phyloP scores from a whole-genome alignment of 768 basidiomycete genomes.

The Leccinum fibrillosum region DNA sequence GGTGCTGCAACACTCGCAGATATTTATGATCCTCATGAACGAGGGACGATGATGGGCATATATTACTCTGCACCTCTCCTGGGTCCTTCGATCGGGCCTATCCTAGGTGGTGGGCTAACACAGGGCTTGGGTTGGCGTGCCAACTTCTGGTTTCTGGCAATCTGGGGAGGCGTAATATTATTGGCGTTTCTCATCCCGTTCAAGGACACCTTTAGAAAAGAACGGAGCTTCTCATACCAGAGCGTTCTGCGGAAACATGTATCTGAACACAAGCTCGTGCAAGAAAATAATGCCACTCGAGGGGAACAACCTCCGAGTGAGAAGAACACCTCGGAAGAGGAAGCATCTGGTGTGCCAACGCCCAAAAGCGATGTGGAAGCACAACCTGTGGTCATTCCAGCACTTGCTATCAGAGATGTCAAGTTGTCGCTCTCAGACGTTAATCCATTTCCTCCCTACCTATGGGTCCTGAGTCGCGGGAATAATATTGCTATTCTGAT shows the following conservation, averaged over 20 bases:
- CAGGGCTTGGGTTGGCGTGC: slow-evolving; percentile 74
- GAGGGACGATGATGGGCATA: slow-evolving; percentile 78
- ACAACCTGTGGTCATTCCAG: slow-evolving; percentile 10
- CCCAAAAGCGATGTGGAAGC: slow-evolving; percentile 25
- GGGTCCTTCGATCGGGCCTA: slow-evolving; percentile 65
- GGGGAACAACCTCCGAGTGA: slow-evolving; percentile 10
- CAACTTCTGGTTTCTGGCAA: slow-evolving; percentile 80
- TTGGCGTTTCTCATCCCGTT: slow-evolving; percentile 66
- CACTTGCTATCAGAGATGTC: slow-evolving; percentile 32
- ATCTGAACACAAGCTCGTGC: slow-evolving; percentile 16
- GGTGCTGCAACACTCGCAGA: slow-evolving; percentile 74
- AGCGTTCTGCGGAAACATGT: slow-evolving; percentile 49
- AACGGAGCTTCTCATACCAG: slow-evolving; percentile 81
- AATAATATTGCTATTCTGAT: slow-evolving; percentile 67
- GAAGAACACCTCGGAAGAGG: slow-evolving; percentile 3
- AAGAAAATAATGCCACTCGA: slow-evolving; percentile 12
- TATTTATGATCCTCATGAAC: slow-evolving; percentile 69
- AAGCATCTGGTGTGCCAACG: not conserved
- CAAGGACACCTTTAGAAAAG: slow-evolving; percentile 79
- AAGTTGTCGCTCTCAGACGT: slow-evolving; percentile 65
- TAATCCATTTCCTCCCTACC: slow-evolving; percentile 67
- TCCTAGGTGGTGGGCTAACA: slow-evolving; percentile 69
- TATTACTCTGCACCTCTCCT: slow-evolving; percentile 80
- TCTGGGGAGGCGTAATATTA: slow-evolving; percentile 54
- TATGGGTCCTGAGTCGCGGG: slow-evolving; percentile 51